A percentile compares a stretch with the other conserved stretches of the same genome.
These are phyloP conservation scores for Botrytis elliptica DNA, from an alignment of 2,329 filamentous ascomycete species.

Conservation along the genomic window DNA sequence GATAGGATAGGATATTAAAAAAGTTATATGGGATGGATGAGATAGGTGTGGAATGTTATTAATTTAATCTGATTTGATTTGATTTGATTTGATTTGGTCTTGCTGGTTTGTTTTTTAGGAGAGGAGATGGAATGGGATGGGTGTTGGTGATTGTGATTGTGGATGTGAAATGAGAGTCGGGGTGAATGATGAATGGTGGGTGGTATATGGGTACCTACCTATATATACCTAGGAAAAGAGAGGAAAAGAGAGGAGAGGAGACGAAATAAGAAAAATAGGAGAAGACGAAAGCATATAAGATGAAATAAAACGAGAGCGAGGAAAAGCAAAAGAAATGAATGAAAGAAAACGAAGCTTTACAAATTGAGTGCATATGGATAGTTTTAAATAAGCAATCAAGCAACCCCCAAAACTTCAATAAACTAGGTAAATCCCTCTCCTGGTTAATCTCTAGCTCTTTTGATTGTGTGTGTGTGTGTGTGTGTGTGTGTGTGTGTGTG, in stretches of 20 bases:
- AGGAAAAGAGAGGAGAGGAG: background rate
- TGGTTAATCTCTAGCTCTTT: too few species aligned
- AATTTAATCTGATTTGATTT: background rate
- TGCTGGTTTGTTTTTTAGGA: background rate
- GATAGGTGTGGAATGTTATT: background rate
- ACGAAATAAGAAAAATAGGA: too few species aligned
- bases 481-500: too few species aligned
- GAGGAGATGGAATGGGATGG: too few species aligned
- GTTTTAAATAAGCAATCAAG: too few species aligned
- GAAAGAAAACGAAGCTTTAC: too few species aligned
- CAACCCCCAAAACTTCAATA: too few species aligned
- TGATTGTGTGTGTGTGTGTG: too few species aligned
- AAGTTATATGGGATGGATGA: background rate
- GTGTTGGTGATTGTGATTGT: background rate
- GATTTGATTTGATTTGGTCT: background rate
- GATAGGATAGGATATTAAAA: background rate
- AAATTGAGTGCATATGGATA: too few species aligned
- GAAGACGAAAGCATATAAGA: background rate
- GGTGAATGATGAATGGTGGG: background rate
- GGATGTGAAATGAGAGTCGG: background rate
- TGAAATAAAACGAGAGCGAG: background rate
- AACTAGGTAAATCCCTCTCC: too few species aligned
- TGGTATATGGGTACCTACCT: too few species aligned
- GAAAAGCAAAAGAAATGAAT: too few species aligned
- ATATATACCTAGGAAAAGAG: background rate